A percentile compares a stretch with the other conserved stretches of the same genome.
Conservation (phyloP, 345 rosid genomes). For the Salix viminalis region DNA sequence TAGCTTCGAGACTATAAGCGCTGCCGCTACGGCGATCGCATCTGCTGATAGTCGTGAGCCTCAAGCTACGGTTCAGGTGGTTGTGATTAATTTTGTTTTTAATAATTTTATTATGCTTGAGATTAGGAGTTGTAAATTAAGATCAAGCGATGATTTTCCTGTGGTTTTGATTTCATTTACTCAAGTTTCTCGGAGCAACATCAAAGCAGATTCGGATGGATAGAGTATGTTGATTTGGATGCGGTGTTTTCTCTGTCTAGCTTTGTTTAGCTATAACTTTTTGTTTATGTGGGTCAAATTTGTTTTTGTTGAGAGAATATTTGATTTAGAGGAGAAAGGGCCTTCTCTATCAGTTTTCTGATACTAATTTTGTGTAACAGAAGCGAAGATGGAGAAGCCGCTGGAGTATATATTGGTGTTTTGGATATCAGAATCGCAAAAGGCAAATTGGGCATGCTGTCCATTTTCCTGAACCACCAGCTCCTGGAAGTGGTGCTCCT, state of each 20-base stretch:
- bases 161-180: background rate
- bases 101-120: background rate
- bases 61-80: slow-evolving; percentile 55
- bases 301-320: background rate
- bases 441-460: slow-evolving; percentile 72
- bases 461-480: slow-evolving; percentile 52
- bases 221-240: background rate
- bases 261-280: background rate
- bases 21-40: slow-evolving; percentile 89
- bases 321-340: background rate
- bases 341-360: slow-evolving; percentile 1
- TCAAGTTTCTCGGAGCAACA: background rate
- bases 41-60: slow-evolving; percentile 63
- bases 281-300: background rate
- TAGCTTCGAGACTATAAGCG: slow-evolving; percentile 65
- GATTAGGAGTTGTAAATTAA: background rate
- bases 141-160: background rate
- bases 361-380: slow-evolving; percentile 32
- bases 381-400: slow-evolving; percentile 74
- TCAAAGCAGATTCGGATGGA: background rate
- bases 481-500: slow-evolving; percentile 28
- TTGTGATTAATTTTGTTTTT: background rate
- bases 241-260: background rate
- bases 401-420: slow-evolving; percentile 67
- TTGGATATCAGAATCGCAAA: slow-evolving; percentile 52